Percentiles rank a stretch among this genome's conserved stretches.
phyloP scores from a whole-genome alignment of 805 yeast genomes.

The Candida oleophila region DNA sequence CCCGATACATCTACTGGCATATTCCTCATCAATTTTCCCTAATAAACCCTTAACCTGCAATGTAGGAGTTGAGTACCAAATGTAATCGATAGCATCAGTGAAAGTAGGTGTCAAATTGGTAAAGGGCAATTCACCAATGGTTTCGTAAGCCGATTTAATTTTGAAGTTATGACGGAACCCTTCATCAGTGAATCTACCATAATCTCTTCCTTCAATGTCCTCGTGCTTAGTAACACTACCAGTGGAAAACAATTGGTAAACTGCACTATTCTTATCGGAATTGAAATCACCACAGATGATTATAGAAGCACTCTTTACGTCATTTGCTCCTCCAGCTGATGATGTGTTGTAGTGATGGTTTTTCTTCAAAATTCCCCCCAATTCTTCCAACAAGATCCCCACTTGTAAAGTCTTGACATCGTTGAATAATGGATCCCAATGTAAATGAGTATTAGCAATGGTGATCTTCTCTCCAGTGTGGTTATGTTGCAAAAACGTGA shows the following conservation, averaged over 20 bases:
- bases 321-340: constrained; percentile 40
- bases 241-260: constrained; percentile 80
- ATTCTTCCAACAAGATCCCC: constrained; percentile 85
- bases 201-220: constrained; percentile 83
- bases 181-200: constrained; percentile 86
- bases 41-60: constrained; percentile 81
- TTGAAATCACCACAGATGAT: constrained; percentile 95
- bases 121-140: constrained; percentile 86
- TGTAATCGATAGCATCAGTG: constrained; percentile 90
- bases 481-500: constrained; percentile 69
- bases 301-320: constrained; percentile 64
- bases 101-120: constrained; percentile 94
- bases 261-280: constrained; percentile 85
- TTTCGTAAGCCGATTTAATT: constrained; percentile 80
- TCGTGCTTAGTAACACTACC: constrained; percentile 77
- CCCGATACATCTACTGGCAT: constrained; percentile 76
- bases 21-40: constrained; percentile 80
- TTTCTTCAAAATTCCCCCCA: constrained; percentile 63
- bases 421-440: constrained; percentile 96
- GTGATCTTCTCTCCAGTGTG: constrained; percentile 70
- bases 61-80: constrained; percentile 87
- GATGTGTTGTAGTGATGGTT: constrained; percentile 34
- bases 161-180: constrained; percentile 83
- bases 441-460: constrained; percentile 89
- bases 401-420: constrained; percentile 97